Evolutionary conservation across 176 grass and related monocot species (phyloP), one percentile per base, ranked within the genome.

Genomic region (Saccharum officinarum): DNA sequence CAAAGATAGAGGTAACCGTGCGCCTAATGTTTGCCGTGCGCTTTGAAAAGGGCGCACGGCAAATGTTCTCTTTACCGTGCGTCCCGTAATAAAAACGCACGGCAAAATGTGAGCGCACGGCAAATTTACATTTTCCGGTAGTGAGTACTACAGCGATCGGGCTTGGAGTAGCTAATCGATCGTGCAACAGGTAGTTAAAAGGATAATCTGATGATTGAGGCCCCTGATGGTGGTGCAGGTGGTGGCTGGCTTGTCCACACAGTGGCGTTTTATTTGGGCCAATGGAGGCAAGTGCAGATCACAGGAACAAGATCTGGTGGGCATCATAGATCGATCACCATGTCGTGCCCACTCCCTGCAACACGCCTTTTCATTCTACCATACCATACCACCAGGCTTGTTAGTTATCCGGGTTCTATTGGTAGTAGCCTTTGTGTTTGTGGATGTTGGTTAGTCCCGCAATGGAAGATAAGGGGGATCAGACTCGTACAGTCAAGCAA

Each of bases 271-370:
- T 47, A 16, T 70, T 46, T 11, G 63, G 38, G 79, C 86, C 86
- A 86, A 80, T 67, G 4, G 69, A 64, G 37, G 41, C n/a, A 73
- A 23, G 68, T 23, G 77, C 31, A 86, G 31, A 86, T 80, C 84
- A 15, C 67, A 73, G 26, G 76, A 18, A 22, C 67, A 47, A 79
- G 76, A 86, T 86, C 69, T 16, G 22, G 68, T 80, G 68, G 76
- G 84, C 69, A 73, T 16, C 52, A 8, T 55, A 55, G 17, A 20
- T 55, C 18, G 17, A 61, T 86, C 75, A 61, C 75, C 84, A 14
- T 37, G 28, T 23, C 52, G 52, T 86, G 75, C 9, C 46, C 50
- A 57, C 73, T 36, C 15, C 18, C 34, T 68, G n/a, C n/a, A 55
- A 20, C 47, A 57, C 11, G 4, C 4, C 45, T 49, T 79, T 76